Base-by-base conservation (phyloP, 495 filamentous ascomycete species). In the Neurospora sp. region DNA sequence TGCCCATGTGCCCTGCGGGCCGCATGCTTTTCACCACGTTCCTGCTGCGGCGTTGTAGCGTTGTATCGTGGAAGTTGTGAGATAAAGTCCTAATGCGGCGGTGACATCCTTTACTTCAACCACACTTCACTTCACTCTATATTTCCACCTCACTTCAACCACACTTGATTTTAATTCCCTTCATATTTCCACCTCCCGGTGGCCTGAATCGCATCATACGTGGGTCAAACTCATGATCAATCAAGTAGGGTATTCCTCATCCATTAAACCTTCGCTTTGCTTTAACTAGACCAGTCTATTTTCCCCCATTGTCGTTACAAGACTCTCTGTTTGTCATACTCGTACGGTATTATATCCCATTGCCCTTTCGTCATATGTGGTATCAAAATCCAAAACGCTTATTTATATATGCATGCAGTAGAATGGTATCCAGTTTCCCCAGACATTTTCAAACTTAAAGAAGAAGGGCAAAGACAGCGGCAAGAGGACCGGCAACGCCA, bases 401-500 rank as follows among this genome's bases (percentile, higher is more conserved):
- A 65, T 31, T 61, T 61, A 31, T 65, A 65, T 16, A 27, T 31
- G 22, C 22, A 65, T 65, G 53, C 53, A 65, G 27, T 17, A 65
- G 27, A 8, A 65, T 35, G 53, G 53, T 65, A 17, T 65, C 53
- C 27, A 35, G 3, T 22, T 35, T 3, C 53, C 1, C 27, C 27
- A 7, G 6, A 22, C 9, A 9, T 53, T 22, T 7, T 4, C 22
- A 31, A 12, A 7, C 48, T 70, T 72, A 70, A 42, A 73, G 3
- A 53, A 75, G 59, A 22, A 75, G 41, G n/a, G 74, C 74, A 38
- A 75, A 69, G 44, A 59, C 37, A 41, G 69, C 72, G 65, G 74
- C 74, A 10, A 75, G 41, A 20, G 72, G 74, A 31, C 74, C 74
- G 17, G 72, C 71, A 40, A 73, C 72, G n/a, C 74, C 74, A 69